A percentile compares a stretch with the other conserved stretches of the same genome.
Evolutionary conservation across 345 rosid genomes (phyloP).

Genomic region (Eucalyptus erythrocorys): DNA sequence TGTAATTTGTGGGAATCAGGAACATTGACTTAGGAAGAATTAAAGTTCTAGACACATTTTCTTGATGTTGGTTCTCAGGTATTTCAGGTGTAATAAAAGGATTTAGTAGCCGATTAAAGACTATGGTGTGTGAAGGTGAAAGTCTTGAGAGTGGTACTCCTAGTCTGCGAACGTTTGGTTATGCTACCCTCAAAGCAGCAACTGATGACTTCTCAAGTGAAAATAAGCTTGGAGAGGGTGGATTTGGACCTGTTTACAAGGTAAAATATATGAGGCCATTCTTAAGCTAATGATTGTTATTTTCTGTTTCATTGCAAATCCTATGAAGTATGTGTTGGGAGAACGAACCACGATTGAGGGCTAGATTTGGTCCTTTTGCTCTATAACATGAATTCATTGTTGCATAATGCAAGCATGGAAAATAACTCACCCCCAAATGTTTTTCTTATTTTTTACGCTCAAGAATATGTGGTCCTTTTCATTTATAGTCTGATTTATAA

Average conservation of each 20-base stretch:
- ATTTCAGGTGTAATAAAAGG: background rate
- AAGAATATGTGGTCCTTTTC: background rate
- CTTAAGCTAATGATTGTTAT: background rate
- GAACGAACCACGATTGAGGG: background rate
- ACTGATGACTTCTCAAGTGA: constrained; percentile 16
- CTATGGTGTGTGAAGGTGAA: background rate
- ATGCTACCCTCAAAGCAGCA: constrained; percentile 9
- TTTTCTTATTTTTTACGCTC: background rate
- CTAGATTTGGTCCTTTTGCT: background rate
- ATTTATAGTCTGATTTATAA: background rate
- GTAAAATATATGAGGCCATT: background rate
- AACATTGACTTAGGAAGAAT: background rate
- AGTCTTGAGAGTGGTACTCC: background rate
- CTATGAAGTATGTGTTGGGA: background rate
- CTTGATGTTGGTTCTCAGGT: background rate
- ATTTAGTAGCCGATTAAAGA: background rate
- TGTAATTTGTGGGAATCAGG: background rate
- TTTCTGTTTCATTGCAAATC: background rate
- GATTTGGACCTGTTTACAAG: constrained; percentile 36
- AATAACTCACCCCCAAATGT: background rate
- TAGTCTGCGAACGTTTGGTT: constrained; percentile 5
- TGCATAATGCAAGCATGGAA: background rate
- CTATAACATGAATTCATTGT: background rate
- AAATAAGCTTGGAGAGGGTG: constrained; percentile 35
- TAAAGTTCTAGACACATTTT: background rate